phyloP scores from a whole-genome alignment of 2,329 filamentous ascomycete species.

The Talaromyces amestolkiae region DNA sequence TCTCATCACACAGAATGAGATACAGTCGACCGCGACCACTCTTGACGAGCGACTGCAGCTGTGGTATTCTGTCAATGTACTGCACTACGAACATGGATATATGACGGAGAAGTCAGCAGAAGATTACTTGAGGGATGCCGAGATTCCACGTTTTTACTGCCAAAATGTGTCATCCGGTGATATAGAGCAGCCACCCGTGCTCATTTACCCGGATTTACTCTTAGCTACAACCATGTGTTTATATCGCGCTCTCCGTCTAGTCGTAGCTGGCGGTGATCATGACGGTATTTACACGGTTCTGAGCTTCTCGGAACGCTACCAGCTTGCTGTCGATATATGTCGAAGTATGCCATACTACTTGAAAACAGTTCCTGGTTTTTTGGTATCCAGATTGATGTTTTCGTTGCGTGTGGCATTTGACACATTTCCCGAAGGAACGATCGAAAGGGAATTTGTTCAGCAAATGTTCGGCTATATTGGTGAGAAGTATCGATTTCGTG shows the following conservation, averaged over 20 bases:
- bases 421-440: conserved; percentile 27
- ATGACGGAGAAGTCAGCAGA: conserved; percentile 20
- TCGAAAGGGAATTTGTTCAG: conserved; percentile 28
- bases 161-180: conserved; percentile 25
- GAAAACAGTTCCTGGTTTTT: conserved; percentile 26
- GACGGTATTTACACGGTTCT: conserved; percentile 25
- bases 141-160: conserved; percentile 26
- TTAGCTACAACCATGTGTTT: conserved; percentile 26
- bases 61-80: conserved; percentile 25
- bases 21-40: conserved; percentile 24
- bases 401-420: conserved; percentile 30
- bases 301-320: conserved; percentile 27
- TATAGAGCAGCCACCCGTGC: conserved; percentile 20
- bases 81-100: conserved; percentile 21
- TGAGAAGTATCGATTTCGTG: conserved; percentile 24
- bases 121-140: conserved; percentile 7
- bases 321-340: conserved; percentile 31
- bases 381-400: conserved; percentile 32
- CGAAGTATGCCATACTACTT: conserved; percentile 32
- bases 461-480: conserved; percentile 28
- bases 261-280: conserved; percentile 25
- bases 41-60: conserved; percentile 24
- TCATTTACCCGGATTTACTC: conserved; percentile 28
- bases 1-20: conserved; percentile 20
- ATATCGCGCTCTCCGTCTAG: conserved; percentile 29